Conservation (phyloP, 306 rosid genomes). For the Quercus aquifolioides region DNA sequence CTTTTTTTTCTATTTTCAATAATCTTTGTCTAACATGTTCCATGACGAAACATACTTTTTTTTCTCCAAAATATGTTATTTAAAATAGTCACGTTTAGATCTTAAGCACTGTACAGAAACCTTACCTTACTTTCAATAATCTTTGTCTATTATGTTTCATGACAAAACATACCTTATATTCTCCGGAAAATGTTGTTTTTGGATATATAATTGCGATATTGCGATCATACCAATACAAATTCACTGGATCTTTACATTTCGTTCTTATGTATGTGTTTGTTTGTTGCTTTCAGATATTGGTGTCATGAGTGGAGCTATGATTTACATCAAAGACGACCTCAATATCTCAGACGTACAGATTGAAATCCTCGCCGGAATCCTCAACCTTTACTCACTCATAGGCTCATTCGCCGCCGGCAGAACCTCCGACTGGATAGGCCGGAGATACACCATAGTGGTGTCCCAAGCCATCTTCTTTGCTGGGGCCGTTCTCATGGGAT, state of each 20-base stretch:
- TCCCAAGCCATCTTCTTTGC: conserved; percentile 61
- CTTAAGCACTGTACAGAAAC: too few relatives aligned
- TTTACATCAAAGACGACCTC: conserved; percentile 55
- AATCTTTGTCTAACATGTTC: too few relatives aligned
- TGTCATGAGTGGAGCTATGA: conserved; percentile 87
- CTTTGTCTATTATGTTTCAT: too few relatives aligned
- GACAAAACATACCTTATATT: too few relatives aligned
- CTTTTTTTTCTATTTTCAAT: too few relatives aligned
- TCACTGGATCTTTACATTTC: background rate
- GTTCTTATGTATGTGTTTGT: background rate
- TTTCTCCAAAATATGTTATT: too few relatives aligned
- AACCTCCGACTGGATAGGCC: conserved; percentile 91
- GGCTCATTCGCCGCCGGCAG: conserved; percentile 79
- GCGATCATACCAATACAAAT: too few relatives aligned
- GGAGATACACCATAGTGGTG: conserved; percentile 72
- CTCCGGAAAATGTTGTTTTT: too few relatives aligned
- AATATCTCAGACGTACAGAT: conserved; percentile 41
- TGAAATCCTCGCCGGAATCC: conserved; percentile 65
- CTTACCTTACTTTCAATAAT: too few relatives aligned
- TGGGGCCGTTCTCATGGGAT: conserved; percentile 85
- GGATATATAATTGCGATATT: too few relatives aligned
- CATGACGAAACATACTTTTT: too few relatives aligned
- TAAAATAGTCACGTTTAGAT: too few relatives aligned
- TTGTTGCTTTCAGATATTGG: conserved; percentile 58
- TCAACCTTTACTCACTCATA: conserved; percentile 60